Evolutionary conservation across 805 yeast genomes (phyloP), one percentile per base, ranked within the genome.

Genomic region (Phaffomyces opuntiae): DNA sequence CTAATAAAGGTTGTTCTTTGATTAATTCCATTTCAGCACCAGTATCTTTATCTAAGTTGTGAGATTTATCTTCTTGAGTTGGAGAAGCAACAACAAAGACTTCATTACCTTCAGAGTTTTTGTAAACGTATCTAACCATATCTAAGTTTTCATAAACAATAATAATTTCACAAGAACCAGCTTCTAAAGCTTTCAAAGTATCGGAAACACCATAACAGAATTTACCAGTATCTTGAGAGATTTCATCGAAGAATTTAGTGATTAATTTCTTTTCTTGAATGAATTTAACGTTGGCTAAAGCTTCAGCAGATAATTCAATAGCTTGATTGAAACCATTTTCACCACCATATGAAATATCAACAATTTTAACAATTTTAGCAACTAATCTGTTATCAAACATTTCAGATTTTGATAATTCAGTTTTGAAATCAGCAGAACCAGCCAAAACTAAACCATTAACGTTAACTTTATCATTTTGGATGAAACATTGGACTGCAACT

Each of bases 281-380:
- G 65, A 93, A 93, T 68, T 93, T 93, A 56, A 93, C 99, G 66
- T 91, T 93, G 42, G 97, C 85, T 62, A 93, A 77, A 26, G 99
- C 86, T 74, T 93, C 99, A 29, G 97, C 96, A 31, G 97, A 86
- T 56, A 93, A 76, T 69, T 93, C 99, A 60, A 93, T 95, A 39
- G 99, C 99, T 74, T 93, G 99, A 73, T 93, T 93, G 75, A 93
- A 93, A 40, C 99, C 99, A 66, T 93, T 93, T 70, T 93, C 99
- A 65, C 99, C 99, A 69, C 99, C 99, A 63, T 93, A 93, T 3
- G 98, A 90, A 47, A 93, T 86, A 74, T 93, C 99, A 46, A 95
- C 99, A 64, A 90, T 78, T 67, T 89, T 87, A 51, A 93, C 77
- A 59, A 93, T 81, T 69, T 89, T 90, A 42, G 85, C 83, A 56